These are phyloP conservation scores for Hebeloma cylindrosporum DNA, from an alignment of 768 basidiomycete genomes.

Conservation along the genomic window DNA sequence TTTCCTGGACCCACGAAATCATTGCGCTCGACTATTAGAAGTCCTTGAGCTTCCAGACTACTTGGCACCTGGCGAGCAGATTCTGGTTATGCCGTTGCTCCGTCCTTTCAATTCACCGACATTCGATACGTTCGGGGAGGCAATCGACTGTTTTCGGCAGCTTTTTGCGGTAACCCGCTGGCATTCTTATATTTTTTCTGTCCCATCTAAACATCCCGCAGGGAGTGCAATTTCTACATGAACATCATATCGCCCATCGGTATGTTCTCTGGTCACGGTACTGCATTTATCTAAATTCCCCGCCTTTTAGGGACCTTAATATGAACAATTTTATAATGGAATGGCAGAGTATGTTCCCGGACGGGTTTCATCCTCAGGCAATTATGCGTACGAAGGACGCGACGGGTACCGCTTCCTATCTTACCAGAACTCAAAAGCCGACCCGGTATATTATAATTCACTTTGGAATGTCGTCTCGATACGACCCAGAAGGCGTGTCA, in stretches of 20 bases:
- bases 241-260: constrained; percentile 19
- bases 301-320: constrained; percentile 17
- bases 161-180: constrained; percentile 11
- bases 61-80: too few relatives aligned
- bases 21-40: constrained; percentile 11
- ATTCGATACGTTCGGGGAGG: constrained; percentile 21
- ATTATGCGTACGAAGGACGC: constrained; percentile 18
- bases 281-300: neutral
- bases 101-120: constrained; percentile 26
- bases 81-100: constrained; percentile 34
- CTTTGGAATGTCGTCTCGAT: constrained; percentile 34
- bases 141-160: constrained; percentile 20
- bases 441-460: constrained; percentile 38
- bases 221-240: constrained; percentile 16
- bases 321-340: constrained; percentile 22
- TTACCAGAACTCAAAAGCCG: constrained; percentile 27
- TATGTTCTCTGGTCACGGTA: neutral
- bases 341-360: constrained; percentile 13
- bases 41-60: constrained; percentile 5
- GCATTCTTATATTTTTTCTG: neutral
- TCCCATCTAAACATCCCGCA: neutral
- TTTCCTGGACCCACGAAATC: constrained; percentile 9
- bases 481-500: constrained; percentile 19
- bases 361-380: constrained; percentile 19
- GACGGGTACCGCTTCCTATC: constrained; percentile 13